A percentile compares a stretch with the other conserved stretches of the same genome.
Evolutionary conservation across 2,329 filamentous ascomycete genomes (phyloP).

Genomic region (Nannizziopsis barbatae): DNA sequence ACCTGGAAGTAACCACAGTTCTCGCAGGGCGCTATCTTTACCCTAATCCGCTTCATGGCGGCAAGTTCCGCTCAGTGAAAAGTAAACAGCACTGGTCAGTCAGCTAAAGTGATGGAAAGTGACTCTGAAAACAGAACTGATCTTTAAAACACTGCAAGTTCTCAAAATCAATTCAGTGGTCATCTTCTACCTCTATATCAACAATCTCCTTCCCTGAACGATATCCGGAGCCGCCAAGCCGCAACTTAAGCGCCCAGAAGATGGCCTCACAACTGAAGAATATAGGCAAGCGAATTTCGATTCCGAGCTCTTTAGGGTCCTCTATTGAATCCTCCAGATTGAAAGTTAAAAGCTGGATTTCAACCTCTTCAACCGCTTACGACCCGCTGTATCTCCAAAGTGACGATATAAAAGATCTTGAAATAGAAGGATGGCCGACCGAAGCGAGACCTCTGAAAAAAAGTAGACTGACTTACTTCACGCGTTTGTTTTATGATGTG

Average conservation of each 20-base stretch:
- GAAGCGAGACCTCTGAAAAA: neutral
- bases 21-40: too few species aligned
- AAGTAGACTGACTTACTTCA: neutral
- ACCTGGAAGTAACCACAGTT: too few species aligned
- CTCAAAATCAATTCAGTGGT: too few species aligned
- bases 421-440: constrained; percentile 6
- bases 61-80: too few species aligned
- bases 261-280: neutral
- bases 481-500: neutral
- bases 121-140: too few species aligned
- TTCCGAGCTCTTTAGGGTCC: neutral
- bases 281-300: neutral
- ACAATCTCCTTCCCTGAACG: too few species aligned
- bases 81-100: too few species aligned
- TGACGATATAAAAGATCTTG: neutral
- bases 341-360: constrained; percentile 1
- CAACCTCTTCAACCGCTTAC: constrained; percentile 1
- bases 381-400: neutral
- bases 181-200: too few species aligned
- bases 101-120: too few species aligned
- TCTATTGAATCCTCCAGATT: neutral
- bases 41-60: too few species aligned
- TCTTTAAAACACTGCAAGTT: too few species aligned
- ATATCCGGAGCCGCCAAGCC: too few species aligned
- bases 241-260: neutral